Percentiles rank a stretch among this genome's conserved stretches.
Conservation (phyloP, 441 rosid species). For the Adansonia gregorii region DNA sequence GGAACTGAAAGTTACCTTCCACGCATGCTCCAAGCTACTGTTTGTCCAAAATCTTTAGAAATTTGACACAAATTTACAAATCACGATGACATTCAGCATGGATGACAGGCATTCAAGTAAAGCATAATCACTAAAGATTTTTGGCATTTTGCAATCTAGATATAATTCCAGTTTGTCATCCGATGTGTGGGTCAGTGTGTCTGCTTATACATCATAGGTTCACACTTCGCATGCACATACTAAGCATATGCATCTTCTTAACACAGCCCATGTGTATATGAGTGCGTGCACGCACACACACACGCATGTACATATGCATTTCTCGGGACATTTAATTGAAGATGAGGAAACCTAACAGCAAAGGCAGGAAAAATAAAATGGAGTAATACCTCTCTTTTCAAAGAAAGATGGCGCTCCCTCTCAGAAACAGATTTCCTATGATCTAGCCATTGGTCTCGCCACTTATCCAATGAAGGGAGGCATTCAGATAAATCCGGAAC, state of each 20-base stretch:
- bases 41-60: background rate
- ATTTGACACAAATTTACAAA: background rate
- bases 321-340: background rate
- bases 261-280: background rate
- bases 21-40: background rate
- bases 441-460: slow-evolving; percentile 85
- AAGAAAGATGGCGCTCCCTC: slow-evolving; percentile 62
- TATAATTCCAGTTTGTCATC: background rate
- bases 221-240: background rate
- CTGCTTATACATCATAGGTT: background rate
- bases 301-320: background rate
- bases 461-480: slow-evolving; percentile 77
- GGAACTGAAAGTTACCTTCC: background rate
- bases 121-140: background rate
- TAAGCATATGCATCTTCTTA: background rate
- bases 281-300: no score
- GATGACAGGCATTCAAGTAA: background rate
- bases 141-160: slow-evolving; percentile 6
- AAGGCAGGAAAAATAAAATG: background rate
- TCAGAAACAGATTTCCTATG: slow-evolving; percentile 73
- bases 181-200: background rate
- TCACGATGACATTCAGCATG: background rate
- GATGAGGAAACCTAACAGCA: background rate
- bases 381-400: slow-evolving; percentile 57
- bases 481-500: slow-evolving; percentile 94